These are phyloP conservation scores for Vaccinium myrtillus DNA, from an alignment of 148 eudicot species.

Conservation along the genomic window DNA sequence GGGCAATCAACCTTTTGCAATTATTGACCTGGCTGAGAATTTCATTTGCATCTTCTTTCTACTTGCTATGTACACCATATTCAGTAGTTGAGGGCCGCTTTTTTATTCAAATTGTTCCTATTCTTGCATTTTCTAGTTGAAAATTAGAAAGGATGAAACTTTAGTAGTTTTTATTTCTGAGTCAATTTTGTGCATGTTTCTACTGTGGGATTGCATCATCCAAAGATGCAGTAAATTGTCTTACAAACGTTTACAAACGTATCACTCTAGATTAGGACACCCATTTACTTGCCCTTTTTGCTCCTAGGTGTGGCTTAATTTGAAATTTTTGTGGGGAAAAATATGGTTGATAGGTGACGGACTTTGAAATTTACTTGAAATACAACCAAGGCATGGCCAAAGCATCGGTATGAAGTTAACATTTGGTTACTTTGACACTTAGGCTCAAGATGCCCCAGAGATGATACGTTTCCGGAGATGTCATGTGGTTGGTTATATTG, in stretches of 20 bases:
- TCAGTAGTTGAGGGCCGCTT: not conserved
- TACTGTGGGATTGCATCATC: not conserved
- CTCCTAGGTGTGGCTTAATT: not conserved
- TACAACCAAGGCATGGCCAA: not conserved
- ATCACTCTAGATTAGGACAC: conserved; percentile 4
- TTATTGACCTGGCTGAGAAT: conserved; percentile 2
- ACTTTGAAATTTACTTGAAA: not conserved
- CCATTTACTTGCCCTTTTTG: not conserved
- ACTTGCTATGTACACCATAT: not conserved
- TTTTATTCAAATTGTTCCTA: not conserved
- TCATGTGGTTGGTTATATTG: not conserved
- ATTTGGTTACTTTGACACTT: not conserved
- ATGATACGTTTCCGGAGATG: not conserved
- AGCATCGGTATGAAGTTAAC: not conserved
- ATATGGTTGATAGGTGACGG: not conserved
- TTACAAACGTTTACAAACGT: not conserved
- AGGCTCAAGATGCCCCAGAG: not conserved
- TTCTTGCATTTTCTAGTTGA: not conserved
- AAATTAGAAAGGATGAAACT: not conserved
- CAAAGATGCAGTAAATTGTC: not conserved
- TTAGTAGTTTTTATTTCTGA: not conserved
- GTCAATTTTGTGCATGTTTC: not conserved
- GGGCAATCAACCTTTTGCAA: not conserved
- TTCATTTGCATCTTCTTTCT: not conserved
- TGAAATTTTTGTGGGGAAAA: not conserved